Conservation (phyloP, 2,329 filamentous ascomycete genomes). For the Verticillium longisporum region DNA sequence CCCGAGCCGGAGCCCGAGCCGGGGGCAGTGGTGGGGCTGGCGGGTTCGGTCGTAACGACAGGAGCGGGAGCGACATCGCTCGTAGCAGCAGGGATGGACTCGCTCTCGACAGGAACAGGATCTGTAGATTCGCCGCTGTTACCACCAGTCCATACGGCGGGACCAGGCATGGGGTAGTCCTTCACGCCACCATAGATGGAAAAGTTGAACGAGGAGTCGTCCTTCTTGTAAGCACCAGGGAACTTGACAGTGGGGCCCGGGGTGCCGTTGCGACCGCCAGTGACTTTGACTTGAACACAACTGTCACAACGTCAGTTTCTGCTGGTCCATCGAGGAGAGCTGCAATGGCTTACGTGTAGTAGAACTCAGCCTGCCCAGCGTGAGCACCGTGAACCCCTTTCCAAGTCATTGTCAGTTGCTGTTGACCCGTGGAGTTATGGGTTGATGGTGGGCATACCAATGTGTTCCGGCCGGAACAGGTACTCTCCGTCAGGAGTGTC, state of each 20-base stretch:
- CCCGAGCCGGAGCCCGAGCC: neutral
- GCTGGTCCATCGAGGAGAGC: neutral
- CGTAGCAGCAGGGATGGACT: neutral
- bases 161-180: neutral
- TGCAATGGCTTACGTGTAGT: neutral
- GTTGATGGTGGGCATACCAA: slow-evolving; percentile 11
- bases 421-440: neutral
- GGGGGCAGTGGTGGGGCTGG: neutral
- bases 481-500: slow-evolving; percentile 28
- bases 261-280: slow-evolving; percentile 11
- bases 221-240: slow-evolving; percentile 14
- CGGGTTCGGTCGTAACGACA: neutral
- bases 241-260: slow-evolving; percentile 14
- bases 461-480: slow-evolving; percentile 25
- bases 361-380: slow-evolving; percentile 8
- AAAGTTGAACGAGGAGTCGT: slow-evolving; percentile 10
- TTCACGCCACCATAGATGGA: slow-evolving; percentile 6
- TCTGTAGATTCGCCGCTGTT: neutral
- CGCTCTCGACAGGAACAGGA: neutral
- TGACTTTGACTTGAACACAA: slow-evolving; percentile 14
- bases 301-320: slow-evolving; percentile 5
- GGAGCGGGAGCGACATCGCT: neutral
- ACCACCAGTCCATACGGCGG: neutral
- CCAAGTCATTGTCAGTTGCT: neutral
- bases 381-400: slow-evolving; percentile 13